Evolutionary conservation across 2,329 filamentous ascomycete species (phyloP).

Genomic region (Pseudocercospora macadamiae): DNA sequence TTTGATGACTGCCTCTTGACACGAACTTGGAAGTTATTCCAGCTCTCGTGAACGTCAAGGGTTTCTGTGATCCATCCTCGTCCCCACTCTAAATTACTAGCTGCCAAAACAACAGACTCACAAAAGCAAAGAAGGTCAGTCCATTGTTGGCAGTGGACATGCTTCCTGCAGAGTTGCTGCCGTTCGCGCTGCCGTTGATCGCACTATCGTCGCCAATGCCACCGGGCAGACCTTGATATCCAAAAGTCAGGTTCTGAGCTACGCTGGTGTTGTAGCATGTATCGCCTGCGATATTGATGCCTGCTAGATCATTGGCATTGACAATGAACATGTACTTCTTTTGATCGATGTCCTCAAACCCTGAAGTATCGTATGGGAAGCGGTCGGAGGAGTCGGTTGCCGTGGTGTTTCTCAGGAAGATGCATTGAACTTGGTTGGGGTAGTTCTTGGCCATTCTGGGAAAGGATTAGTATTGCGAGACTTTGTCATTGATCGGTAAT

Average conservation of each 20-base stretch:
- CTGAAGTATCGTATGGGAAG: constrained; percentile 75
- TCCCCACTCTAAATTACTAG: no score
- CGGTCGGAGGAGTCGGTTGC: constrained; percentile 67
- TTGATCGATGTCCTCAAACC: constrained; percentile 69
- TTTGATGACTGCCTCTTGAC: no score
- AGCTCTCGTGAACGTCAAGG: no score
- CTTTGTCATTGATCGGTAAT: background rate
- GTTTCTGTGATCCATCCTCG: no score
- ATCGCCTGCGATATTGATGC: constrained; percentile 68
- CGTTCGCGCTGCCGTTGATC: constrained; percentile 32
- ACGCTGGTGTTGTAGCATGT: constrained; percentile 68
- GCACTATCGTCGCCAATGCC: constrained; percentile 27
- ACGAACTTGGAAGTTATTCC: no score
- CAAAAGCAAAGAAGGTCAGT: constrained; percentile 26
- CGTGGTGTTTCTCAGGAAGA: constrained; percentile 74
- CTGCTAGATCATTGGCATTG: constrained; percentile 67
- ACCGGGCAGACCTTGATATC: constrained; percentile 56
- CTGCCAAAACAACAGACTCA: background rate
- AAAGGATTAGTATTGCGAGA: background rate
- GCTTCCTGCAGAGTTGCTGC: constrained; percentile 7
- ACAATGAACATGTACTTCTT: constrained; percentile 79
- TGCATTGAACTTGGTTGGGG: constrained; percentile 74
- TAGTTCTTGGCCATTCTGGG: constrained; percentile 62
- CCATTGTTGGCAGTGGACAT: constrained; percentile 16
- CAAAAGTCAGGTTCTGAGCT: constrained; percentile 72